phyloP scores from a whole-genome alignment of 768 basidiomycete genomes.

The Psilocybe cyanescens region DNA sequence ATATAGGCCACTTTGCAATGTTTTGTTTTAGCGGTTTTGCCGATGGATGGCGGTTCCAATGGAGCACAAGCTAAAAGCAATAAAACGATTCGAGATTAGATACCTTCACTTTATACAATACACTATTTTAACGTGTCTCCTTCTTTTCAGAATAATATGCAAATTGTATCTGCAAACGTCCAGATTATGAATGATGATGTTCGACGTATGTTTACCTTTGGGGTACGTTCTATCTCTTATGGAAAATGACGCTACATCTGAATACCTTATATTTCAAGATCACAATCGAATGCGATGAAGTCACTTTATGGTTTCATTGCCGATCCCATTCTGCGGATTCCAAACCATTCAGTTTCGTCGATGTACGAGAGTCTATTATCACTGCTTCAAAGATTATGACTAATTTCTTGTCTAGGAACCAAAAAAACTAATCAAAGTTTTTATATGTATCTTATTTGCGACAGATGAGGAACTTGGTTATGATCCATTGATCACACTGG shows the following conservation, averaged over 20 bases:
- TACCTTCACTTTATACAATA: too few relatives aligned
- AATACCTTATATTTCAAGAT: neutral
- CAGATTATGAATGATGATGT: conserved; percentile 8
- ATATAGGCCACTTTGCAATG: too few relatives aligned
- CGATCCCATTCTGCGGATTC: neutral
- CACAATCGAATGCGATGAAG: neutral
- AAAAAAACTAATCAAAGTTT: neutral
- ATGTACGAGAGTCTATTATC: neutral
- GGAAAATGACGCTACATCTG: too few relatives aligned
- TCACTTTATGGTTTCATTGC: neutral
- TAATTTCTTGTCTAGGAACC: neutral
- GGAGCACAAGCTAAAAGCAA: too few relatives aligned
- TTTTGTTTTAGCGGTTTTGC: too few relatives aligned
- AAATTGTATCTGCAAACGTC: conserved; percentile 4
- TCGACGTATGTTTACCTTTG: conserved; percentile 2
- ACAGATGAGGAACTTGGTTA: neutral
- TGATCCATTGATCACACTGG: neutral
- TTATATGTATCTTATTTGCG: neutral
- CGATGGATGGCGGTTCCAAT: too few relatives aligned
- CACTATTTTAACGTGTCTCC: too few relatives aligned
- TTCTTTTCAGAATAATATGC: conserved; percentile 1
- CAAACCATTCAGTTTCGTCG: neutral
- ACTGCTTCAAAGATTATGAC: neutral
- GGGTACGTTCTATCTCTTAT: neutral
- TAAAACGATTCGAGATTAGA: too few relatives aligned